Percentiles rank a stretch among this genome's conserved stretches.
Evolutionary conservation across 208 protist species (phyloP).

Genomic region (Tritrichomonas foetus): DNA sequence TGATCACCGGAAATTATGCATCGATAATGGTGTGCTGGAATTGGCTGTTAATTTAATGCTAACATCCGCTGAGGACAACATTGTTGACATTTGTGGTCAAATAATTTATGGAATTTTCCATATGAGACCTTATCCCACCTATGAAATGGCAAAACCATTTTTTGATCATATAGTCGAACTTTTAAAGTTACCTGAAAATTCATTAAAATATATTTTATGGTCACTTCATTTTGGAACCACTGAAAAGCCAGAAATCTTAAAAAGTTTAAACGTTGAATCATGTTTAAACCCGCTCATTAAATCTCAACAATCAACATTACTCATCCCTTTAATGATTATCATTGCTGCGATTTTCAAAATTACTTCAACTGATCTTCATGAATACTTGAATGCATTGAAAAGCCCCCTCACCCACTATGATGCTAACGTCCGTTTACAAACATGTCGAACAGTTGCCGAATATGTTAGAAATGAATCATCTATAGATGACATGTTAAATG

Average conservation of each 20-base stretch:
- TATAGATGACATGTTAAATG: background rate
- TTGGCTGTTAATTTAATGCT: background rate
- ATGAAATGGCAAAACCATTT: background rate
- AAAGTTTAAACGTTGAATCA: background rate
- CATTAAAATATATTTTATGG: slow-evolving; percentile 2
- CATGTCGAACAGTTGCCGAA: background rate
- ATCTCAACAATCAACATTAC: background rate
- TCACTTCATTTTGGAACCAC: background rate
- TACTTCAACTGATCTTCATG: background rate
- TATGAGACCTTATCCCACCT: background rate
- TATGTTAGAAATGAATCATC: background rate
- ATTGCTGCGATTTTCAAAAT: background rate
- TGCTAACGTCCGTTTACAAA: background rate
- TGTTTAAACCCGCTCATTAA: background rate
- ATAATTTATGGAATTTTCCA: slow-evolving; percentile 30
- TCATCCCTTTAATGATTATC: background rate
- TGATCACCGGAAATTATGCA: background rate
- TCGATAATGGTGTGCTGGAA: background rate
- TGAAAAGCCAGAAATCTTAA: background rate
- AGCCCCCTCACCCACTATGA: background rate
- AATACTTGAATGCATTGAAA: background rate
- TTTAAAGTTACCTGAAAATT: background rate
- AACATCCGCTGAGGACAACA: background rate
- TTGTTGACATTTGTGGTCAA: background rate
- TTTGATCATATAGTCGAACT: background rate